These are phyloP conservation scores for Pseudoturritis turrita DNA, from an alignment of 345 rosid genomes.

Conservation along the genomic window DNA sequence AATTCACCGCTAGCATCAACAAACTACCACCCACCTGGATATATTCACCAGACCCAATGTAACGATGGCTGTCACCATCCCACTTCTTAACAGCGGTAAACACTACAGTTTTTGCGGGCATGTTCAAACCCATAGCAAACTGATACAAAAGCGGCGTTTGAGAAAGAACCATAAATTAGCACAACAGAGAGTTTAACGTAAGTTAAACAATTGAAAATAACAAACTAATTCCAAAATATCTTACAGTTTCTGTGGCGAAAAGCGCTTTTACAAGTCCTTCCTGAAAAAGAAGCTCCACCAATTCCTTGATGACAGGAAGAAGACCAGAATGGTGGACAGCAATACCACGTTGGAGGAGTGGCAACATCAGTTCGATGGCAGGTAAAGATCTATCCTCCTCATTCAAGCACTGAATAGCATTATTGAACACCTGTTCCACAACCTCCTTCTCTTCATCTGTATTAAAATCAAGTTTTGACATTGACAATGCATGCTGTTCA, in stretches of 20 bases:
- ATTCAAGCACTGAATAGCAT: constrained; percentile 81
- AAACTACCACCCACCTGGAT: constrained; percentile 69
- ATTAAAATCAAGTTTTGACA: constrained; percentile 97
- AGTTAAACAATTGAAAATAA: constrained; percentile 8
- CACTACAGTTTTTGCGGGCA: constrained; percentile 99
- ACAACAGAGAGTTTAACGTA: neutral
- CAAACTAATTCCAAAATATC: constrained; percentile 24
- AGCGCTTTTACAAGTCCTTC: constrained; percentile 99
- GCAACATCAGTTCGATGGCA: constrained; percentile 96
- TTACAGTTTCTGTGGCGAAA: constrained; percentile 96
- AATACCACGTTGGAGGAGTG: constrained; percentile 92
- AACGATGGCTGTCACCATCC: constrained; percentile 98
- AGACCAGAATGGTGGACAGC: constrained; percentile 99
- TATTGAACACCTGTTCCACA: constrained; percentile 76
- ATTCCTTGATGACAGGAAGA: constrained; percentile 96
- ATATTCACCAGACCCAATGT: constrained; percentile 94
- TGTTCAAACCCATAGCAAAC: constrained; percentile 99
- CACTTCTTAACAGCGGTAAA: constrained; percentile 93
- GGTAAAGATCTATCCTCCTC: constrained; percentile 95
- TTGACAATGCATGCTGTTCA: constrained; percentile 95
- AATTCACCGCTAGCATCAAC: constrained; percentile 7
- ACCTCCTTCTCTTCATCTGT: constrained; percentile 72
- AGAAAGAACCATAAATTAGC: neutral
- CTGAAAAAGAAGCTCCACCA: constrained; percentile 98
- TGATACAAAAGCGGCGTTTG: constrained; percentile 30